Percentiles rank a stretch among this genome's conserved stretches.
phyloP scores from a whole-genome alignment of 208 protist species.

The Trypanosoma rangeli region DNA sequence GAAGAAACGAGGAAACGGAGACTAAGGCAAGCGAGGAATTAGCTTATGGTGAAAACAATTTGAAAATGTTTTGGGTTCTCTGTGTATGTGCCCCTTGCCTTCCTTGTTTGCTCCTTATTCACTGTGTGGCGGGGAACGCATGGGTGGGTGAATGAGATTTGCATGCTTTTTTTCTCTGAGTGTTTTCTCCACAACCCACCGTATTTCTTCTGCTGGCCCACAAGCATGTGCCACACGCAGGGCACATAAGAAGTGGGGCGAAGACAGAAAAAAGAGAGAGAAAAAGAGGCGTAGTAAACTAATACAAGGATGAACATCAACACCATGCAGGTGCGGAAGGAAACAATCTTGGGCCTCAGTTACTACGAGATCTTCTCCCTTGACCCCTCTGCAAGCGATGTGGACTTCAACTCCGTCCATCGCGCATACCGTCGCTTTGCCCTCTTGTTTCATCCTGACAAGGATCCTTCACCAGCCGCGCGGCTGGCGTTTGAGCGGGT shows the following conservation, averaged over 20 bases:
- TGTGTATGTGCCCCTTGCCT: too few species aligned
- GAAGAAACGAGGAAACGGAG: background rate
- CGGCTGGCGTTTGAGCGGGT: constrained; percentile 65
- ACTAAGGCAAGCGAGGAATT: background rate
- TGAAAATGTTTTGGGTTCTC: too few species aligned
- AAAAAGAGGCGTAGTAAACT: background rate
- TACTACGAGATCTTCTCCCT: constrained; percentile 75
- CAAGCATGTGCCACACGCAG: background rate
- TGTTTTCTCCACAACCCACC: background rate
- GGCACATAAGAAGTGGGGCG: background rate
- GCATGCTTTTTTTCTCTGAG: background rate
- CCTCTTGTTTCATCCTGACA: constrained; percentile 85
- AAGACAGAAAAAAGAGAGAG: background rate
- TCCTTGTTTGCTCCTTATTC: too few species aligned
- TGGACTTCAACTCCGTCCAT: constrained; percentile 26
- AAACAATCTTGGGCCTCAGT: constrained; percentile 47
- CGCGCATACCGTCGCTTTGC: constrained; percentile 67
- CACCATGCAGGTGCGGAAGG: constrained; percentile 31
- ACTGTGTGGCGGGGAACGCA: too few species aligned
- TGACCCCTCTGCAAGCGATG: constrained; percentile 2
- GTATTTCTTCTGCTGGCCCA: background rate
- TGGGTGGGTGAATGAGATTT: background rate
- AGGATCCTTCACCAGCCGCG: constrained; percentile 67
- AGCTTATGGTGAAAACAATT: too few species aligned
- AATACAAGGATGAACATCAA: constrained; percentile 5